phyloP scores from a whole-genome alignment of 495 filamentous ascomycete species.

The Penicillium canariense region DNA sequence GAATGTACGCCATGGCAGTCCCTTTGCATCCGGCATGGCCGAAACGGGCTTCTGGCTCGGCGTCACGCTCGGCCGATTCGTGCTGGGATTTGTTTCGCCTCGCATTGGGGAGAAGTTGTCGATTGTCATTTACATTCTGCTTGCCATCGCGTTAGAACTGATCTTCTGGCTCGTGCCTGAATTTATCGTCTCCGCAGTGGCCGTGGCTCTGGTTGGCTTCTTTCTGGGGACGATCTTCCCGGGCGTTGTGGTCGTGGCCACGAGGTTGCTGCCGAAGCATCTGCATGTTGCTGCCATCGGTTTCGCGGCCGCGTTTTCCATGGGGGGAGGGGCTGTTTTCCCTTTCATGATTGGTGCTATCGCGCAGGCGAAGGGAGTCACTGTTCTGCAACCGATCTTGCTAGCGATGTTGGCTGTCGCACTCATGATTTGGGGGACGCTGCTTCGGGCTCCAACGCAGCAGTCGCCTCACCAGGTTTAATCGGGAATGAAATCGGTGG shows the following conservation, averaged over 20 bases:
- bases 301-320: conserved; percentile 74
- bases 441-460: conserved; percentile 9
- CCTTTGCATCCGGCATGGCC: conserved; percentile 55
- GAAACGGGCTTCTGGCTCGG: conserved; percentile 61
- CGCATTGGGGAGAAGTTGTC: conserved; percentile 53
- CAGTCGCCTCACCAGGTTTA: conserved; percentile 8
- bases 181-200: conserved; percentile 65
- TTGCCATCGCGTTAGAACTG: conserved; percentile 52
- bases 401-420: conserved; percentile 43
- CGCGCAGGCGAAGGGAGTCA: conserved; percentile 66
- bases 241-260: conserved; percentile 69
- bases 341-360: conserved; percentile 73
- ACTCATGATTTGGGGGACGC: conserved; percentile 17
- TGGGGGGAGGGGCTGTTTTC: conserved; percentile 66
- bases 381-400: conserved; percentile 65
- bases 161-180: conserved; percentile 65
- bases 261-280: conserved; percentile 69
- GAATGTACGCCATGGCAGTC: conserved; percentile 44
- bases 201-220: conserved; percentile 65
- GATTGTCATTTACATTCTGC: conserved; percentile 53
- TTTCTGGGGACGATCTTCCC: conserved; percentile 64
- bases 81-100: conserved; percentile 57
- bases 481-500: background rate
- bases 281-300: conserved; percentile 76
- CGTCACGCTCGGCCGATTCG: conserved; percentile 52